These are phyloP conservation scores for Tolypocladium ophioglossoides DNA, from an alignment of 2,329 filamentous ascomycete species.

Conservation along the genomic window DNA sequence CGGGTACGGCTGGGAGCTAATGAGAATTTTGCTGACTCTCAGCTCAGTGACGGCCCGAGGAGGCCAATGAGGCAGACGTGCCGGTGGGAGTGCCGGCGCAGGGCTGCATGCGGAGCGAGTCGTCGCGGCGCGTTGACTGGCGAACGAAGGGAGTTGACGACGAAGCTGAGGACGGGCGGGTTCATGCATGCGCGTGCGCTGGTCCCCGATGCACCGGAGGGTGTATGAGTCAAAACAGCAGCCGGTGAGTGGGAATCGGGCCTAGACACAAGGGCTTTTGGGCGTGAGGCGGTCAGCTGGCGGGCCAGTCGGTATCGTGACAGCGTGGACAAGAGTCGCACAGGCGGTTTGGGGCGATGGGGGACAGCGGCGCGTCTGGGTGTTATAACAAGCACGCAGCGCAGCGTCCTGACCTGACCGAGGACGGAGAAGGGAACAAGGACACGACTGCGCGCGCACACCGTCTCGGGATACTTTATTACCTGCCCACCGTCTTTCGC, in stretches of 20 bases:
- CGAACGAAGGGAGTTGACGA: not conserved
- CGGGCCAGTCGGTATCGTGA: not conserved
- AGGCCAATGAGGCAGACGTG: not conserved
- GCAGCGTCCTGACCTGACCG: not conserved
- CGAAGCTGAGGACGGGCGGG: not conserved
- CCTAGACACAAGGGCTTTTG: not conserved
- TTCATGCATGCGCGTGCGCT: not conserved
- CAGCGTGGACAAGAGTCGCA: not conserved
- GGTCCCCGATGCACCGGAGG: not conserved
- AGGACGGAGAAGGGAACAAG: not conserved
- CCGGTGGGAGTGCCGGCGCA: not conserved
- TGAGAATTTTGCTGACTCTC: not conserved
- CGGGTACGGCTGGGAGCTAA: not conserved
- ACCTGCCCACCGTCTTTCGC: not conserved
- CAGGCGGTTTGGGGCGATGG: not conserved
- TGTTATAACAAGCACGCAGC: not conserved
- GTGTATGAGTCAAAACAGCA: not conserved
- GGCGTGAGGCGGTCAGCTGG: not conserved
- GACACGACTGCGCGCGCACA: not conserved
- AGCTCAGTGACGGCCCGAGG: not conserved
- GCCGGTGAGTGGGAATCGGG: not conserved
- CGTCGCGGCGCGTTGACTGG: not conserved
- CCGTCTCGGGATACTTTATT: not conserved
- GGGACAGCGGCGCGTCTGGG: not conserved
- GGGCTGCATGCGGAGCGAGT: not conserved